Conservation (phyloP, 75 land plant species). For the Sequoia sempervirens region DNA sequence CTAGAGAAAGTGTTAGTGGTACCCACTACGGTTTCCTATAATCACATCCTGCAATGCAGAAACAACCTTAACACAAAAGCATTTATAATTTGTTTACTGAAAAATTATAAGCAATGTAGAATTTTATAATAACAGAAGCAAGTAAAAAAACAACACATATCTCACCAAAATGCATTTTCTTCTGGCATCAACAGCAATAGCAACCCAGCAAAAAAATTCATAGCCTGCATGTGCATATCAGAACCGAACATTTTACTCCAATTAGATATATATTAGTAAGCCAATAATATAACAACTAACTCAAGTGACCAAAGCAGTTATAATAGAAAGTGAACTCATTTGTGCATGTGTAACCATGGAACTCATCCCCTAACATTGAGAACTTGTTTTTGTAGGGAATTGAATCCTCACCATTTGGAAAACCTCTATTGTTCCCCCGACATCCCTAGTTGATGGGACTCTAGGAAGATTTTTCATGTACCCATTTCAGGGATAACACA, state of each 20-base stretch:
- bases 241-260: neutral
- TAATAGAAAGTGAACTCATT: too few relatives aligned
- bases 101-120: neutral
- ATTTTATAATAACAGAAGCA: neutral
- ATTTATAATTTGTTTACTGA: neutral
- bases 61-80: conserved; percentile 2
- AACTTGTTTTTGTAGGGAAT: neutral
- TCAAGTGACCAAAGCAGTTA: neutral
- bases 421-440: too few relatives aligned
- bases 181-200: conserved; percentile 87
- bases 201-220: conserved; percentile 93
- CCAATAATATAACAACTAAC: neutral
- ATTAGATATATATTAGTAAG: neutral
- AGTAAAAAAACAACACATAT: neutral
- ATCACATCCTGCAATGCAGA: neutral
- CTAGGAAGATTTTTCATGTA: neutral
- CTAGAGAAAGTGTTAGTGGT: conserved; percentile 4
- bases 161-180: conserved; percentile 95
- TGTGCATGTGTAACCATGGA: too few relatives aligned
- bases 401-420: neutral
- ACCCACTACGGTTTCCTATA: neutral
- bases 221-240: conserved; percentile 60
- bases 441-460: neutral
- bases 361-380: too few relatives aligned
- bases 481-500: neutral